Evolutionary conservation across 1,284 basidiomycete genomes (phyloP).

Genomic region (Sphagnurus paluster): DNA sequence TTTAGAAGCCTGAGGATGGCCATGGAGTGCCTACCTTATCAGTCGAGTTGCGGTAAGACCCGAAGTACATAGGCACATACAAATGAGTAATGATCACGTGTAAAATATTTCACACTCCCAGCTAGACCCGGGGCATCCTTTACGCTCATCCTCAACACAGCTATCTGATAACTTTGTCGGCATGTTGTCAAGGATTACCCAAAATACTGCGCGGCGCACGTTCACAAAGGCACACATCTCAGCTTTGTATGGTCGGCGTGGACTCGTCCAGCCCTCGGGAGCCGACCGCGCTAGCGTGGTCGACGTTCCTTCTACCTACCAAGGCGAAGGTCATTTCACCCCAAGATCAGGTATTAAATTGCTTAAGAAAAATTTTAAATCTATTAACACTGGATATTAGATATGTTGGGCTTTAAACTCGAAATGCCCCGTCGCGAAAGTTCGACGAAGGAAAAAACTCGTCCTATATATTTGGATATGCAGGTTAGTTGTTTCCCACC

Average conservation of each 20-base stretch:
- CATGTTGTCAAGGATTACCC: constrained; percentile 60
- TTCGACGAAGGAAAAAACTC: constrained; percentile 59
- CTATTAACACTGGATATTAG: constrained; percentile 35
- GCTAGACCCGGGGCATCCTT: neutral
- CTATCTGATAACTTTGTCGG: constrained; percentile 1
- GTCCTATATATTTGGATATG: constrained; percentile 96
- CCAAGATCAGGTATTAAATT: constrained; percentile 60
- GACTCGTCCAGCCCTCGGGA: constrained; percentile 74
- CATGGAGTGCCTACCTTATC: too few relatives aligned
- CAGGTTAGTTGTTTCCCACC: constrained; percentile 55
- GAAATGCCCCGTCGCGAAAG: constrained; percentile 69
- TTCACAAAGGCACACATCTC: constrained; percentile 21
- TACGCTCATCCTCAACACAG: constrained; percentile 1
- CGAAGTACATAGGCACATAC: neutral
- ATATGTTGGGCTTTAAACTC: constrained; percentile 90
- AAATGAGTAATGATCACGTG: constrained; percentile 8
- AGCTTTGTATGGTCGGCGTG: constrained; percentile 31
- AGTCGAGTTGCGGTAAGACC: too few relatives aligned
- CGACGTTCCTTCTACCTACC: constrained; percentile 72
- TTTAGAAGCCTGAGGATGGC: too few relatives aligned
- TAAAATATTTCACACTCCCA: constrained; percentile 6
- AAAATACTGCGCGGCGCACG: constrained; percentile 34
- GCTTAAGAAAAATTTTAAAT: constrained; percentile 2
- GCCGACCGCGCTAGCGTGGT: constrained; percentile 79
- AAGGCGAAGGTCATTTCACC: constrained; percentile 70